phyloP scores from a whole-genome alignment of 2,329 filamentous ascomycete genomes.

The Colletotrichum sp. region DNA sequence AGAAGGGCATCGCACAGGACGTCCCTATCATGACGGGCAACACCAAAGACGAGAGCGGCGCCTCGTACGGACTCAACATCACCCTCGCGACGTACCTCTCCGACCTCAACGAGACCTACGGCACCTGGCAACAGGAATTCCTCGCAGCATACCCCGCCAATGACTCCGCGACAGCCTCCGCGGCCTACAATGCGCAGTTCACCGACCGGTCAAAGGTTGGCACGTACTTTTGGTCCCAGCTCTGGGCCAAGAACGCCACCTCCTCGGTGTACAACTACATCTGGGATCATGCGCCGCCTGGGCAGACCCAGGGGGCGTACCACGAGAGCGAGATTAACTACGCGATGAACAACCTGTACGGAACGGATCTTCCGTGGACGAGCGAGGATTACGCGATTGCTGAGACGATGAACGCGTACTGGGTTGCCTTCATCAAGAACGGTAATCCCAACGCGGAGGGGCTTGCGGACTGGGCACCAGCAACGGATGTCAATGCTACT shows the following conservation, averaged over 20 bases:
- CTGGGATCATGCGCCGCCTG: conserved; percentile 22
- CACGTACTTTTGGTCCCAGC: neutral
- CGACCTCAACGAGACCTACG: neutral
- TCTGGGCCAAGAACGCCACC: neutral
- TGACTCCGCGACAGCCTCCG: neutral
- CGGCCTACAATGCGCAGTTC: neutral
- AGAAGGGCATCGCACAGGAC: conserved; percentile 17
- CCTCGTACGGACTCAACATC: neutral
- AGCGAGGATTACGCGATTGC: neutral
- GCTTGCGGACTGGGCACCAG: neutral
- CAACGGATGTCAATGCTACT: neutral
- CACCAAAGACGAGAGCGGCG: neutral
- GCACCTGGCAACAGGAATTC: neutral
- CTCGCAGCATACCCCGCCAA: neutral
- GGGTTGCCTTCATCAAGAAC: neutral
- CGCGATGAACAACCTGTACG: conserved; percentile 38
- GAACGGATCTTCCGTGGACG: neutral
- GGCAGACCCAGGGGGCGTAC: conserved; percentile 37
- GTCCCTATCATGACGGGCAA: conserved; percentile 14
- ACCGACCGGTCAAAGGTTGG: neutral
- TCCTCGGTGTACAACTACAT: neutral
- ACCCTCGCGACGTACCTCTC: neutral
- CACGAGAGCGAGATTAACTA: conserved; percentile 44
- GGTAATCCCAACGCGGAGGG: neutral
- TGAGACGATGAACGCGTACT: neutral